phyloP scores from a whole-genome alignment of 306 rosid genomes.

The Trifolium dubium region DNA sequence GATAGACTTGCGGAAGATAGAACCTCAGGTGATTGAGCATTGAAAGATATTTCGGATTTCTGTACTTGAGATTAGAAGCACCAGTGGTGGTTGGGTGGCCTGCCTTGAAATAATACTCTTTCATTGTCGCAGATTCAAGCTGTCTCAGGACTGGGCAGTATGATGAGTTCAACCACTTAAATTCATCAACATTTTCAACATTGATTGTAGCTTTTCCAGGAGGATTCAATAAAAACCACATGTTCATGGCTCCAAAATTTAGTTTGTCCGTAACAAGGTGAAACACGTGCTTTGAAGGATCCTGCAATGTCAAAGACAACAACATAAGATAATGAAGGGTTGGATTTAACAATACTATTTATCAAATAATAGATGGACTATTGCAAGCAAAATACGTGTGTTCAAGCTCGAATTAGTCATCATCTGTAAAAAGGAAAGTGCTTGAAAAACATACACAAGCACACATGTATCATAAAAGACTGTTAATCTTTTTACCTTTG shows the following conservation, averaged over 20 bases:
- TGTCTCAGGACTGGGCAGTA: slow-evolving; percentile 92
- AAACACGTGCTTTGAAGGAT: slow-evolving; percentile 92
- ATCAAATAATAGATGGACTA: slow-evolving; percentile 8
- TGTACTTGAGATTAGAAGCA: slow-evolving; percentile 92
- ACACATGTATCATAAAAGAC: slow-evolving; percentile 23
- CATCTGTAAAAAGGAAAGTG: slow-evolving; percentile 5
- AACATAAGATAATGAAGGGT: slow-evolving; percentile 37
- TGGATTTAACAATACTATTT: slow-evolving; percentile 22
- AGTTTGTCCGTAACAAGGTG: slow-evolving; percentile 95
- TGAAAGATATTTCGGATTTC: slow-evolving; percentile 95
- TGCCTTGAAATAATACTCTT: slow-evolving; percentile 91
- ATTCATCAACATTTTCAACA: slow-evolving; percentile 94
- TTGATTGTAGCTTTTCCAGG: slow-evolving; percentile 90
- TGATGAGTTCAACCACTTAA: slow-evolving; percentile 94
- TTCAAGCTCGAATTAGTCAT: slow-evolving; percentile 18
- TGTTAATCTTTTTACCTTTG: slow-evolving; percentile 67
- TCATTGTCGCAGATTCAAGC: slow-evolving; percentile 92
- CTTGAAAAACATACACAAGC: neutral
- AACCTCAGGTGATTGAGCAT: slow-evolving; percentile 96
- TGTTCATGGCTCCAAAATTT: slow-evolving; percentile 94
- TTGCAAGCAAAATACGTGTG: slow-evolving; percentile 8
- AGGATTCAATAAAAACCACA: slow-evolving; percentile 98
- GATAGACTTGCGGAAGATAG: slow-evolving; percentile 96
- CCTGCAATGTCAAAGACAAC: slow-evolving; percentile 63
- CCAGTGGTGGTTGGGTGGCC: slow-evolving; percentile 77